These are phyloP conservation scores for Cenchrus purpureus DNA, from an alignment of 176 grass and related monocot genomes.

Conservation along the genomic window DNA sequence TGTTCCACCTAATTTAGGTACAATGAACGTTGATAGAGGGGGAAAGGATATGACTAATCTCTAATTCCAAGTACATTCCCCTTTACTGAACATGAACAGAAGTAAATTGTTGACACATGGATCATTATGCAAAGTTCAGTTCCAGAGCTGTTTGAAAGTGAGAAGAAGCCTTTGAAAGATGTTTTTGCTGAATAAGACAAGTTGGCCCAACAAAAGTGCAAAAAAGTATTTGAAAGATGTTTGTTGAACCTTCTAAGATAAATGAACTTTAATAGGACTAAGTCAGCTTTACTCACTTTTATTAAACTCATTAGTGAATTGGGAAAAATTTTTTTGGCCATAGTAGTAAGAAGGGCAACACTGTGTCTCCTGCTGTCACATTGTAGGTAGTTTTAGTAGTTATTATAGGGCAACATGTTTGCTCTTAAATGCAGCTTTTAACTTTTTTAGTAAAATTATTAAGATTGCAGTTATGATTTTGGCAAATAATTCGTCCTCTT, in stretches of 20 bases:
- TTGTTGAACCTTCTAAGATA: not conserved
- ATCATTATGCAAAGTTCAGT: not conserved
- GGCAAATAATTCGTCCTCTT: not conserved
- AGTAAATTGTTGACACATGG: not conserved
- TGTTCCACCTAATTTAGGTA: constrained; percentile 35
- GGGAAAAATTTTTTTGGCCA: not conserved
- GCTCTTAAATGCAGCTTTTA: not conserved
- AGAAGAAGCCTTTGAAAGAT: not conserved
- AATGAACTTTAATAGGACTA: not conserved
- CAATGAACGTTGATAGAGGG: constrained; percentile 8
- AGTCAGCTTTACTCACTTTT: no score
- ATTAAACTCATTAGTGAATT: not conserved
- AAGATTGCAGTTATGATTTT: not conserved
- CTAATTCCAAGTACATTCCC: not conserved
- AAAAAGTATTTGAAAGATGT: not conserved
- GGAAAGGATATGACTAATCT: not conserved
- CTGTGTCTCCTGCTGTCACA: not conserved
- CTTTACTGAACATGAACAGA: not conserved
- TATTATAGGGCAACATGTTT: not conserved
- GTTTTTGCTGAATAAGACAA: constrained; percentile 19
- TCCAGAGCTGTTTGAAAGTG: not conserved
- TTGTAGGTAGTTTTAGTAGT: not conserved
- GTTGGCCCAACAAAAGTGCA: constrained; percentile 6
- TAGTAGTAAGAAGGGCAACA: not conserved
- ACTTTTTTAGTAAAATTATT: not conserved